Evolutionary conservation across 345 rosid genomes (phyloP), one percentile per base, ranked within the genome.

Genomic region (Streptanthus diversifolius): DNA sequence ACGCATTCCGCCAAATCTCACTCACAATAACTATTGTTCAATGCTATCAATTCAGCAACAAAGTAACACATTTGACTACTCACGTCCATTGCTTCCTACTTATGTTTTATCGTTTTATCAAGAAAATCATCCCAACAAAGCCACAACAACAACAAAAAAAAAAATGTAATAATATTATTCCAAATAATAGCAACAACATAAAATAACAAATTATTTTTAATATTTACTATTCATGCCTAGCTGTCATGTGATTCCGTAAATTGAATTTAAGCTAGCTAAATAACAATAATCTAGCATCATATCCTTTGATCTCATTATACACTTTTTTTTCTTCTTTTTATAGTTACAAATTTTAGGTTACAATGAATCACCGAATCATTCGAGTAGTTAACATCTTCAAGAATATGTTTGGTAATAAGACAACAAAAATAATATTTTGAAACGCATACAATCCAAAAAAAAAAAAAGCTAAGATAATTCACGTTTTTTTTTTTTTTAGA

Each of bases 401-500:
- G n/a, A 25, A 68, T 55, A 40, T 4, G 22, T 27, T 15, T 25
- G 32, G 72, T 40, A 56, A 29, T 11, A 13, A 40, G 33, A 61
- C 13, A 45, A 18, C 10, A 7, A 68, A 27, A 18, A 8, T 6
- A 22, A 32, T 1, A 27, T 24, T 21, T 33, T 1, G 19, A 54
- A 72, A 10, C 21, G 24, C 48, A 15, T 25, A 10, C 12, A 45
- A 5, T 3, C 0, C 14, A 41, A 37, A 3, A 37, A 59, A 18
- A 24, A 21, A 29, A 41, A 32, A 53, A 13, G 52, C 1, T 12
- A 35, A 56, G 78, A 66, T 74, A 57, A 57, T 32, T 67, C 69
- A 59, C 63, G 64, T 68, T 55, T 69, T 62, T 58, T 64, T 24
- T 45, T 67, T 55, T 69, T 62, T 58, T 64, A 58, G 44, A 65